A percentile compares a stretch with the other conserved stretches of the same genome.
Evolutionary conservation across 306 rosid species (phyloP).

Genomic region (Argentina anserina): DNA sequence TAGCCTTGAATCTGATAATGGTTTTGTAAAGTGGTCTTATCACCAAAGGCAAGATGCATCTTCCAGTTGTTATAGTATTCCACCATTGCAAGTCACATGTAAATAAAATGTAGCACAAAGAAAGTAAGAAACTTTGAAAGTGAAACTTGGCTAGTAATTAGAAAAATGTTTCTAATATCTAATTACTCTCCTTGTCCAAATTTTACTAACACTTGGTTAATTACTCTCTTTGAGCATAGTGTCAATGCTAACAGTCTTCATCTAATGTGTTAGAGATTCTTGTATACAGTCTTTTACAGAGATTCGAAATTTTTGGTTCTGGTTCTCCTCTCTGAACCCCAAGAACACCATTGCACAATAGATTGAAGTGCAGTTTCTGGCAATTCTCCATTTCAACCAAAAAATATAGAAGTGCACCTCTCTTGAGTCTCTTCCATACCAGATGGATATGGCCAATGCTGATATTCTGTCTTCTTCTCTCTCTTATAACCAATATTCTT

Average conservation of each 20-base stretch:
- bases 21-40: not conserved
- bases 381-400: not conserved
- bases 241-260: not conserved
- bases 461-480: not conserved
- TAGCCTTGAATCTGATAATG: not conserved
- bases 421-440: not conserved
- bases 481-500: slow-evolving; percentile 31
- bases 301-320: not conserved
- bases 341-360: not conserved
- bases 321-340: not conserved
- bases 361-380: not conserved
- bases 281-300: not conserved
- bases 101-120: not conserved
- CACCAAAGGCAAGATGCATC: not conserved
- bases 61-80: not conserved
- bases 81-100: not conserved
- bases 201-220: no score
- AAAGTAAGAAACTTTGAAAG: not conserved
- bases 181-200: no score
- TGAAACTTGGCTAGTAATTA: not conserved
- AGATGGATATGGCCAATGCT: slow-evolving; percentile 12
- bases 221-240: not conserved
- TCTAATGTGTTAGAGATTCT: not conserved
- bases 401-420: not conserved
- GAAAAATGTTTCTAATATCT: no score